Evolutionary conservation across 441 rosid species (phyloP), one percentile per base, ranked within the genome.

Genomic region (Erodium texanum): DNA sequence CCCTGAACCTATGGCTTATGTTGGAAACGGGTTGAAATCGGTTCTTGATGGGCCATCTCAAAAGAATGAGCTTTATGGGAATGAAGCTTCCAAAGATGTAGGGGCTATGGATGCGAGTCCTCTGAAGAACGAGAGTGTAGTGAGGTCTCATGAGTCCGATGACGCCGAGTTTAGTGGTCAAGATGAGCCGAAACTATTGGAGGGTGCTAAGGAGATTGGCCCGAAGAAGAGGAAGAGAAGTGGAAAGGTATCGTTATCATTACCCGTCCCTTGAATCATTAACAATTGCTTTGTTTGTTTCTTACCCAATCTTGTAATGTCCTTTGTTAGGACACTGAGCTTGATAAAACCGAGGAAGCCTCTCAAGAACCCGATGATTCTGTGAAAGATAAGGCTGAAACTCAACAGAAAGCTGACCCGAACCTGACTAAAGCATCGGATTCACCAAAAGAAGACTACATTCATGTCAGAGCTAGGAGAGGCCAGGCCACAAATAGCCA

Each of bases 401-500:
- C 72, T 76, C 90, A 85, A 73, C 76, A 58, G 73, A 87, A 76
- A 68, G 83, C 74, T 71, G 93, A 83, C 41, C 89, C 80, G 67
- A 87, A 79, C 72, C 89, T 77, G 43, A 67, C 82, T 80, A 77
- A 83, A 58, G 72, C 85, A 68, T 88, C 97, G 32, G 97, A 88
- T 77, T 87, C 83, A 64, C 84, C 86, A 68, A 92, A 94, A 71
- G 97, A 91, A 81, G 99, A 92, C 45, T 94, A 92, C 75, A 90
- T 94, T 83, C 99, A 94, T 72, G 82, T 94, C 68, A 75, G 99
- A 79, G 99, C 98, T 24, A 85, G 96, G 78, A 88, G 99, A 83
- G 99, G 99, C 71, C 99, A 94, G 77, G 99, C 99, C 56, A 94
- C 99, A 56, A 89, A 94, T 69, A 92, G 99, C 84, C 97, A 94